These are phyloP conservation scores for Phlyctochytrium planicorne DNA, from an alignment of 192 early-diverging fungal species.

Conservation along the genomic window DNA sequence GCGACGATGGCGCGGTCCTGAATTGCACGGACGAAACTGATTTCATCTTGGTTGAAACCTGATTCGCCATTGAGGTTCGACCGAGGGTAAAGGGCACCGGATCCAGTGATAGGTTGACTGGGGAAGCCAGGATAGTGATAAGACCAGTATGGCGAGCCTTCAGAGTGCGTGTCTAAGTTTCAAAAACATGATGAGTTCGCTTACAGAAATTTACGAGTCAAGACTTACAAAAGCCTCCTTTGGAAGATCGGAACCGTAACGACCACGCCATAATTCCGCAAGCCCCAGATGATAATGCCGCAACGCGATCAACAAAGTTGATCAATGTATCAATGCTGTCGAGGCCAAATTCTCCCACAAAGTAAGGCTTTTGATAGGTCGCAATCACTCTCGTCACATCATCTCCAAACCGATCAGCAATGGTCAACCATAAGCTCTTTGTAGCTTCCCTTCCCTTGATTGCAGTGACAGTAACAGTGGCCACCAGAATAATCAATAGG, in stretches of 20 bases:
- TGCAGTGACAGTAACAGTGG: not conserved
- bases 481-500: not conserved
- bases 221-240: slow-evolving; percentile 32
- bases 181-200: not conserved
- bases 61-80: not conserved
- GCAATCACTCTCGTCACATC: not conserved
- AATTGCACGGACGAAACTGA: not conserved
- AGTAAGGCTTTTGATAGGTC: slow-evolving; percentile 11
- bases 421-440: not conserved
- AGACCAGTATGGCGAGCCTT: slow-evolving; percentile 22
- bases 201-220: not conserved
- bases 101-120: not conserved
- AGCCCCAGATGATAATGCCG: not conserved
- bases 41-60: not conserved
- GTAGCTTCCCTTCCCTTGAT: too few species aligned
- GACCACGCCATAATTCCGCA: slow-evolving; percentile 36
- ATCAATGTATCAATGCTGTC: not conserved
- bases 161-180: slow-evolving; percentile 31
- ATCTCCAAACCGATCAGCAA: not conserved
- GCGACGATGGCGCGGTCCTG: not conserved
- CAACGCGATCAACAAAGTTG: slow-evolving; percentile 1
- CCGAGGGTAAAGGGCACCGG: not conserved
- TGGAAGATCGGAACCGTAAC: slow-evolving; percentile 27
- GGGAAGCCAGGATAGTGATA: slow-evolving; percentile 43
- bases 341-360: slow-evolving; percentile 33